Conservation (phyloP, 371 early-diverging fungal species). For the Lichtheimia hyalospora region DNA sequence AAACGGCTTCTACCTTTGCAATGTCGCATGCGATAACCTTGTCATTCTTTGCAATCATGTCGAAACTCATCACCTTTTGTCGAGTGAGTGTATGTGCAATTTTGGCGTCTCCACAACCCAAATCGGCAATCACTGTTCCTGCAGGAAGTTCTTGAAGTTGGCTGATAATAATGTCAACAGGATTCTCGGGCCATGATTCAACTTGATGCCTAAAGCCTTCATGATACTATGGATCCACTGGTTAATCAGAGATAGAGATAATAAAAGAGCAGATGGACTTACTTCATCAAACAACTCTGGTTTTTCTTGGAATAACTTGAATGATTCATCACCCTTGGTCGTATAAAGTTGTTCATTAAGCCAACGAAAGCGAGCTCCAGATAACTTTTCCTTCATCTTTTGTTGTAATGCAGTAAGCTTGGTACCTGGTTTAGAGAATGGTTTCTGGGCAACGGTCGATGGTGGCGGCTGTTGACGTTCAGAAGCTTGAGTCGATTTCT, state of each 20-base stretch:
- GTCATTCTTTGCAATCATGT: constrained; percentile 85
- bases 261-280: constrained; percentile 8
- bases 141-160: constrained; percentile 58
- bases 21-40: constrained; percentile 94
- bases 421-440: background rate
- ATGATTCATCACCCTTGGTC: constrained; percentile 73
- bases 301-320: constrained; percentile 75
- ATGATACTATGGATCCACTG: constrained; percentile 72
- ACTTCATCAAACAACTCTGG: constrained; percentile 90
- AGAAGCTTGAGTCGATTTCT: background rate
- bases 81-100: constrained; percentile 76
- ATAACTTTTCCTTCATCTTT: constrained; percentile 84
- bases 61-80: constrained; percentile 89
- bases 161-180: constrained; percentile 85
- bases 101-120: constrained; percentile 98
- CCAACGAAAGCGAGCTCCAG: constrained; percentile 91
- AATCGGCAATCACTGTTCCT: constrained; percentile 82
- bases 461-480: too few relatives aligned
- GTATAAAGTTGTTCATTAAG: constrained; percentile 96
- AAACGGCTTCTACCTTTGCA: constrained; percentile 55
- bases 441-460: too few relatives aligned
- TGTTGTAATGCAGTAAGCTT: constrained; percentile 53
- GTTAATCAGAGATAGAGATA: background rate
- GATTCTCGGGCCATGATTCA: constrained; percentile 96
- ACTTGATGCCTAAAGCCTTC: constrained; percentile 95